phyloP scores from a whole-genome alignment of 139 green algal species.

The Coelastrella sp. region DNA sequence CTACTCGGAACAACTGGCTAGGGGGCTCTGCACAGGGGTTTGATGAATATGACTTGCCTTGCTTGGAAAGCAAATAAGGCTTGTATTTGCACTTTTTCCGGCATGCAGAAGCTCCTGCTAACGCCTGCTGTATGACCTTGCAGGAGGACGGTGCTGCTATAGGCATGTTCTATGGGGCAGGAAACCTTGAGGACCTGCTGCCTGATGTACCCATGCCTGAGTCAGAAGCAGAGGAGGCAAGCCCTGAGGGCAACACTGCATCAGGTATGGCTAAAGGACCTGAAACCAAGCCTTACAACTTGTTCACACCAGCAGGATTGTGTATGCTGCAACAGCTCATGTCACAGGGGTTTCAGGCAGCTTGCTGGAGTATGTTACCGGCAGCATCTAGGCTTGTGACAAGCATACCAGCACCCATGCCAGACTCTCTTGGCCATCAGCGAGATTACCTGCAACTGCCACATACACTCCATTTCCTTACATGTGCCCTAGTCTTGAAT shows the following conservation, averaged over 20 bases:
- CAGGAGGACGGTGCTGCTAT: neutral
- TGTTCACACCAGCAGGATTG: no score
- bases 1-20: no score
- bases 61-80: neutral
- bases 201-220: slow-evolving; percentile 38
- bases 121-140: neutral
- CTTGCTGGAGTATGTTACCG: no score
- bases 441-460: no score
- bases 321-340: neutral
- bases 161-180: slow-evolving; percentile 36
- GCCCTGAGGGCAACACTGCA: neutral
- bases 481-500: no score
- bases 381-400: no score
- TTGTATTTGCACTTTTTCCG: neutral
- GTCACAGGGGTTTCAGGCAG: no score
- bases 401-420: no score
- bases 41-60: neutral
- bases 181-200: slow-evolving; percentile 53
- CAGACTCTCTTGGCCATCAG: no score
- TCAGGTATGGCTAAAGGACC: neutral
- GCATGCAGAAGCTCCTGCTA: neutral
- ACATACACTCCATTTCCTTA: no score
- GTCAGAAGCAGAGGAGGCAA: neutral
- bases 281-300: neutral
- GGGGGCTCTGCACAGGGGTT: no score